Evolutionary conservation across 805 yeast species (phyloP), one percentile per base, ranked within the genome.

Genomic region (Saccharomyces jurei): DNA sequence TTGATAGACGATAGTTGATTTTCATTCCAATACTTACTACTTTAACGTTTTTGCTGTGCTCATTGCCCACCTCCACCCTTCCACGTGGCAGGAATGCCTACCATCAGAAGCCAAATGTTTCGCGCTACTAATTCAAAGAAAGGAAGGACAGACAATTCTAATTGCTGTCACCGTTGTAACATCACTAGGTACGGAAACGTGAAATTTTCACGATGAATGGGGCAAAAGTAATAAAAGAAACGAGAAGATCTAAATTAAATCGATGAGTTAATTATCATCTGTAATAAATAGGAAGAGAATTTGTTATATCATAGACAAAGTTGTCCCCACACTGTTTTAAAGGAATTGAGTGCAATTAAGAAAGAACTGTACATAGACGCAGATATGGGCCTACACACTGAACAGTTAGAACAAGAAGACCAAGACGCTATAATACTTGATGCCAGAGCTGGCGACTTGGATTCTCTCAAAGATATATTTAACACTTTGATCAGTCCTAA

Each of bases 371-470:
- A 53, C 51, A 48, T 53, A 53, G 13, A 36, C 44, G 44, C 44
- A 36, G 25, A 36, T 26, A 68, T 67, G 71, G 54, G 63, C 31
- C 60, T 69, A 41, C 65, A 65, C 50, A 62, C 56, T 27, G 72
- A 62, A 49, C 73, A 73, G 50, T 60, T 76, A 31, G 75, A 73
- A 46, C 87, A 82, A 66, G 96, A 90, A 60, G 96, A 90, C 62
- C 83, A 82, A 74, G 96, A 88, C 58, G 84, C 86, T 51, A 81
- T 91, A 54, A 77, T 90, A 50, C 83, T 83, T 54, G 96, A 89
- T 63, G 89, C 96, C 47, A 81, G 99, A 67, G 83, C 78, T 31
- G 97, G 97, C 6, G 98, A 92, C 62, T 69, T 89, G 48, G 96
- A 86, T 48, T 79, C 87, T 0, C 71, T 94, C 53, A 76, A 80